Evolutionary conservation across 2,329 filamentous ascomycete species (phyloP).

Genomic region (Septoria linicola): DNA sequence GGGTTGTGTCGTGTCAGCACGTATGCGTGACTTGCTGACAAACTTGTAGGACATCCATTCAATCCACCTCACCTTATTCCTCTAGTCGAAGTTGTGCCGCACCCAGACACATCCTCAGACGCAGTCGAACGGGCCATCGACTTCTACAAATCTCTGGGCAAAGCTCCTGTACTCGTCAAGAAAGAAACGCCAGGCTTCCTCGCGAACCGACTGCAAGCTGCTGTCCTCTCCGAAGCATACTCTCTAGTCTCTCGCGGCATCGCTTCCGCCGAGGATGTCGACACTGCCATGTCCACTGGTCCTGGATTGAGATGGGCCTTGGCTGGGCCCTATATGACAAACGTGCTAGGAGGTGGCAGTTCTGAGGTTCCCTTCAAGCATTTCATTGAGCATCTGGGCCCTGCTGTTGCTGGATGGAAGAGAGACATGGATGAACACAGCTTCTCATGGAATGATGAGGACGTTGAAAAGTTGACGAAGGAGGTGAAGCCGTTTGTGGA

Average conservation of each 20-base stretch:
- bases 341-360: slow-evolving; percentile 19
- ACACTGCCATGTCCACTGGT: slow-evolving; percentile 24
- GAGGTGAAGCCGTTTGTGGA: slow-evolving; percentile 15
- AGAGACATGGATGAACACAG: slow-evolving; percentile 23
- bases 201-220: slow-evolving; percentile 49
- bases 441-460: slow-evolving; percentile 12
- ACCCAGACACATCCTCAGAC: slow-evolving; percentile 32
- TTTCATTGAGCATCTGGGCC: slow-evolving; percentile 21
- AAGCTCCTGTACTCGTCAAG: slow-evolving; percentile 43
- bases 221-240: slow-evolving; percentile 41
- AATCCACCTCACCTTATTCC: slow-evolving; percentile 52
- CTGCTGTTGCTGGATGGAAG: slow-evolving; percentile 20
- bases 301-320: slow-evolving; percentile 26
- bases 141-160: slow-evolving; percentile 45
- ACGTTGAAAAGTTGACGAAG: slow-evolving; percentile 10
- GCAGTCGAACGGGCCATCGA: slow-evolving; percentile 35
- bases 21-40: too few relatives aligned
- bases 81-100: slow-evolving; percentile 49
- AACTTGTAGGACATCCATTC: slow-evolving; percentile 52
- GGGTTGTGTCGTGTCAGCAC: too few relatives aligned
- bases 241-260: slow-evolving; percentile 39
- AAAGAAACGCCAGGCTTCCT: slow-evolving; percentile 47
- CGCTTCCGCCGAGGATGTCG: slow-evolving; percentile 34
- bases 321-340: slow-evolving; percentile 34
- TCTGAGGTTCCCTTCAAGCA: slow-evolving; percentile 16